phyloP scores from a whole-genome alignment of 768 basidiomycete genomes.

The Tulasnella sp. region DNA sequence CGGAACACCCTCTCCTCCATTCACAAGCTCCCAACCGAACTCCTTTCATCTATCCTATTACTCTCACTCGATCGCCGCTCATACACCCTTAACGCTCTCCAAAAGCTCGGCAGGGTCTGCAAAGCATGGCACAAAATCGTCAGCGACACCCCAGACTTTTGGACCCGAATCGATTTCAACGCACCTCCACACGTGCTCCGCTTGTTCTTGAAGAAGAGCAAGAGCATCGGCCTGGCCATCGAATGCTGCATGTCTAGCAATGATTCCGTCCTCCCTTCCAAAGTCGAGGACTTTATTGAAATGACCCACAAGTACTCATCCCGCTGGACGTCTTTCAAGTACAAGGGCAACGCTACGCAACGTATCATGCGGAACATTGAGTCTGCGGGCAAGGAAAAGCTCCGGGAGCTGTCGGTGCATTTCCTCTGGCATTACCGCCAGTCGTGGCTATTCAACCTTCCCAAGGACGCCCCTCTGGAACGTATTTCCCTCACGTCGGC shows the following conservation, averaged over 20 bases:
- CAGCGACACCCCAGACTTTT: not conserved
- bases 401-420: not conserved
- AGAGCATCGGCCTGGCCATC: not conserved
- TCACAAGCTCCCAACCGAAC: not conserved
- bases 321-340: not conserved
- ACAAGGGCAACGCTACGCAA: not conserved
- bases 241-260: not conserved
- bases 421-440: slow-evolving; percentile 2
- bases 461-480: not conserved
- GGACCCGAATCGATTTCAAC: not conserved
- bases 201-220: not conserved
- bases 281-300: not conserved
- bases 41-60: not conserved
- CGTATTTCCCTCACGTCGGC: not conserved
- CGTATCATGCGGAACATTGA: not conserved
- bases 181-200: not conserved
- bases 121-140: not conserved
- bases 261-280: not conserved
- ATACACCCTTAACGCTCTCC: not conserved
- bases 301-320: not conserved
- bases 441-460: not conserved
- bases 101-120: not conserved
- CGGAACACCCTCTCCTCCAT: not conserved
- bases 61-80: not conserved
- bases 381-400: not conserved